Evolutionary conservation across 371 early-diverging fungal species (phyloP).

Genomic region (Mucor plumbeus): DNA sequence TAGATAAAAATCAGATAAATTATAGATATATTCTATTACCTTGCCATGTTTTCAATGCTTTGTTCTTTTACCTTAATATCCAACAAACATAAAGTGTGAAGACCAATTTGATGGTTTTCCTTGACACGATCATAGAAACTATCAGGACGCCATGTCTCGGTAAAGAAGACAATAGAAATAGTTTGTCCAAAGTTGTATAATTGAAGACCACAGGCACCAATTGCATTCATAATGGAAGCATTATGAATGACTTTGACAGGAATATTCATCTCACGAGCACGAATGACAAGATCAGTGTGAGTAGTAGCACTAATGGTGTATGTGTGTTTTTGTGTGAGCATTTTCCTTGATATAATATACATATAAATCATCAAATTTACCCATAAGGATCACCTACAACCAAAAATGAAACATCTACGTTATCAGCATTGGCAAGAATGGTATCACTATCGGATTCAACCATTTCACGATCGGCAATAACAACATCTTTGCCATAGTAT

Average conservation of each 20-base stretch:
- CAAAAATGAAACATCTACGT: constrained; percentile 91
- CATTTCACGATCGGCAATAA: constrained; percentile 94
- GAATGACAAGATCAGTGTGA: constrained; percentile 96
- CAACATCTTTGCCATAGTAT: constrained; percentile 85
- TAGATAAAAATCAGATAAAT: too few species aligned
- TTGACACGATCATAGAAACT: constrained; percentile 96
- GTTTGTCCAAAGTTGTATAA: constrained; percentile 99
- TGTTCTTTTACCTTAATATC: constrained; percentile 99
- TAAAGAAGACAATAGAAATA: constrained; percentile 98
- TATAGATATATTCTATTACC: constrained; percentile 41
- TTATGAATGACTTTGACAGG: constrained; percentile 95
- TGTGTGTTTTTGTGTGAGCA: background rate
- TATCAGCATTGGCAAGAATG: constrained; percentile 90
- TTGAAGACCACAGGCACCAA: constrained; percentile 98
- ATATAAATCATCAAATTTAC: constrained; percentile 36
- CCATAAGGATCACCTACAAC: constrained; percentile 99
- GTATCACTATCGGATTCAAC: constrained; percentile 93
- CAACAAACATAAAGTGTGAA: constrained; percentile 98
- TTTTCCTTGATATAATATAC: background rate
- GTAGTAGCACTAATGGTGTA: constrained; percentile 90
- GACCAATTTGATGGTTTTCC: constrained; percentile 80
- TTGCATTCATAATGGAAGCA: constrained; percentile 98
- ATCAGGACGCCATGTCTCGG: constrained; percentile 96
- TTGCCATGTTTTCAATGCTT: constrained; percentile 92
- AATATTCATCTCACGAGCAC: constrained; percentile 90